Conservation (phyloP, 495 filamentous ascomycete species). For the Bathelium albidoporum region DNA sequence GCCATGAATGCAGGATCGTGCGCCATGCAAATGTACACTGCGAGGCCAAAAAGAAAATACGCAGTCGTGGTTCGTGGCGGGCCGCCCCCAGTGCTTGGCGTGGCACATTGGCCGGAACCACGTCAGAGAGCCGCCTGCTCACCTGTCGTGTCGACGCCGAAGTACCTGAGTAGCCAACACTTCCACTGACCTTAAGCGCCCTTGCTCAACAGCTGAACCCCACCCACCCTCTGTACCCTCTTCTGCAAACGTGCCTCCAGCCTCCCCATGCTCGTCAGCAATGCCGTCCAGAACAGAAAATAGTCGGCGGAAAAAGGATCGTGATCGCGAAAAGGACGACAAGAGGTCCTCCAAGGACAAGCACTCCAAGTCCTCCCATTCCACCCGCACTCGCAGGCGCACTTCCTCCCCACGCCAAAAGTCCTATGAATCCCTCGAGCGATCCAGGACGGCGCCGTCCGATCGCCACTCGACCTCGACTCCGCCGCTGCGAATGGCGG, state of each 20-base stretch:
- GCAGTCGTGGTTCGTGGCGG: background rate
- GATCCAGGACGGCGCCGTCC: background rate
- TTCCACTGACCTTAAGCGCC: background rate
- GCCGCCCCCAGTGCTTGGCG: background rate
- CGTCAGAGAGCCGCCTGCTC: too few relatives aligned
- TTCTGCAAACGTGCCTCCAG: background rate
- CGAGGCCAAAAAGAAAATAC: too few relatives aligned
- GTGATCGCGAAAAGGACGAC: conserved; percentile 24
- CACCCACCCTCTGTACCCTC: background rate
- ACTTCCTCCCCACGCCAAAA: background rate
- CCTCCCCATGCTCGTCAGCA: conserved; percentile 9
- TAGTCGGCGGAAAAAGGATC: conserved; percentile 23
- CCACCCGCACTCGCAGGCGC: background rate
- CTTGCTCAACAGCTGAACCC: background rate
- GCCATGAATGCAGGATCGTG: background rate
- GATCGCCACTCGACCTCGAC: conserved; percentile 11
- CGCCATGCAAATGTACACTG: too few relatives aligned
- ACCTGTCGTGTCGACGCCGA: background rate
- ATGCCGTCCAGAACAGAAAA: background rate
- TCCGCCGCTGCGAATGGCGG: conserved; percentile 12
- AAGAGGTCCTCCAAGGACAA: background rate
- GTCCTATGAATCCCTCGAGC: background rate
- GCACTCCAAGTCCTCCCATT: background rate
- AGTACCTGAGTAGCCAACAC: background rate
- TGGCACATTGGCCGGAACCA: background rate